Evolutionary conservation across 2,329 filamentous ascomycete species (phyloP).

Genomic region (Fusarium nelsonii): DNA sequence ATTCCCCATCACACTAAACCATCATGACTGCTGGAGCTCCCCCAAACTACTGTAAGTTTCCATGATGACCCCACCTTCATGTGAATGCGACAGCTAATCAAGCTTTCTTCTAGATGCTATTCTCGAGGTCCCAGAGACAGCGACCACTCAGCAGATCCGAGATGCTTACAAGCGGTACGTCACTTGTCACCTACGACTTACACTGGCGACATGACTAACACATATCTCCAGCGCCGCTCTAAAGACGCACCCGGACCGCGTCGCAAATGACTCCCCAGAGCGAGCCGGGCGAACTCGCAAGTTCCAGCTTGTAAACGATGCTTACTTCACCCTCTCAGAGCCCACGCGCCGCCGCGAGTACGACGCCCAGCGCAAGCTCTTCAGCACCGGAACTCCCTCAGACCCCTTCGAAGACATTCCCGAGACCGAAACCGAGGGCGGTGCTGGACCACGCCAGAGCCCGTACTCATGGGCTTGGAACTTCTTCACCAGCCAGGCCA

Average conservation of each 20-base stretch:
- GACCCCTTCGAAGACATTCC: slow-evolving; percentile 61
- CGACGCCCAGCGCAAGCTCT: slow-evolving; percentile 71
- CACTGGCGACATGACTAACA: slow-evolving; percentile 28
- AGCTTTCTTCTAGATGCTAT: slow-evolving; percentile 69
- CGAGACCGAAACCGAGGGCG: slow-evolving; percentile 52
- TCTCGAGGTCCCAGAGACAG: slow-evolving; percentile 78
- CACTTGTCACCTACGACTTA: background rate
- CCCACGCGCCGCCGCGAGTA: slow-evolving; percentile 82
- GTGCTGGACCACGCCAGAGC: slow-evolving; percentile 56
- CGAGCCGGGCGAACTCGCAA: slow-evolving; percentile 83
- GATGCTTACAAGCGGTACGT: slow-evolving; percentile 90
- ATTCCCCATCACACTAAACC: slow-evolving; percentile 6
- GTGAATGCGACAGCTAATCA: slow-evolving; percentile 29
- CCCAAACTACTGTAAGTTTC: slow-evolving; percentile 69
- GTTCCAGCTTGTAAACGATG: slow-evolving; percentile 93
- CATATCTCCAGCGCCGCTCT: slow-evolving; percentile 76
- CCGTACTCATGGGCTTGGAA: slow-evolving; percentile 84
- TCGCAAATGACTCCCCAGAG: slow-evolving; percentile 85
- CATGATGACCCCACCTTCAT: slow-evolving; percentile 27
- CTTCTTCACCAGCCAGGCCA: slow-evolving; percentile 61
- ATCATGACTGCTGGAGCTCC: slow-evolving; percentile 58
- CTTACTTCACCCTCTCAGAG: slow-evolving; percentile 93
- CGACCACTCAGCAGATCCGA: slow-evolving; percentile 85
- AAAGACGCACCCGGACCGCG: slow-evolving; percentile 93
- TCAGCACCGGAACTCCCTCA: slow-evolving; percentile 47